Evolutionary conservation across 2,329 filamentous ascomycete species (phyloP).

Genomic region (Teratosphaeria gauchensis): DNA sequence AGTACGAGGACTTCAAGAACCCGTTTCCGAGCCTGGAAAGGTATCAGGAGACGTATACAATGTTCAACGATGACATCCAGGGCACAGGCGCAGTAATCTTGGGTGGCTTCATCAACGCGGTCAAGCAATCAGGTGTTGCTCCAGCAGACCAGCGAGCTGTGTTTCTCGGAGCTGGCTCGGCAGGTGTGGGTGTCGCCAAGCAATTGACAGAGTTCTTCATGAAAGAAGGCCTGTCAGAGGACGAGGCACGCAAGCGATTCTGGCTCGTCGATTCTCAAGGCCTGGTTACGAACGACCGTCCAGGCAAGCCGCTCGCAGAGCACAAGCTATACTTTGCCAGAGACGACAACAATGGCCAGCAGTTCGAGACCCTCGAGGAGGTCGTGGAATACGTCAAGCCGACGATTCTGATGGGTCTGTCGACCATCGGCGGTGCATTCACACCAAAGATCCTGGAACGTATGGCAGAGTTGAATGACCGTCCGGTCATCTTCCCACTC

Average conservation of each 20-base stretch:
- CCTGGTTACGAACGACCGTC: slow-evolving; percentile 84
- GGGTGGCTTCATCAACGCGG: slow-evolving; percentile 64
- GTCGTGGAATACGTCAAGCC: slow-evolving; percentile 93
- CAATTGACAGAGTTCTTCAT: slow-evolving; percentile 97
- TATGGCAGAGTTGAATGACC: slow-evolving; percentile 53
- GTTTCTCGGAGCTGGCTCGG: slow-evolving; percentile 91
- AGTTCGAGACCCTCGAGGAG: slow-evolving; percentile 71
- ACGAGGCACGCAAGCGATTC: slow-evolving; percentile 82
- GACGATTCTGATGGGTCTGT: slow-evolving; percentile 87
- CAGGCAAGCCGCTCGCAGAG: slow-evolving; percentile 71
- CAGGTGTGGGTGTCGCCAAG: slow-evolving; percentile 93
- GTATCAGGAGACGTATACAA: slow-evolving; percentile 80
- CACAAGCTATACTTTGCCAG: slow-evolving; percentile 67
- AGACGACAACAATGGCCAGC: slow-evolving; percentile 54
- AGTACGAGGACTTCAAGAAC: slow-evolving; percentile 97
- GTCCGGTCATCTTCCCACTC: slow-evolving; percentile 74
- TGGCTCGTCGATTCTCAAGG: slow-evolving; percentile 89
- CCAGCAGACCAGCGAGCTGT: slow-evolving; percentile 86
- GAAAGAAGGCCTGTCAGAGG: slow-evolving; percentile 78
- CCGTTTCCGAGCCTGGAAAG: slow-evolving; percentile 88
- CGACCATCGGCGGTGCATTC: slow-evolving; percentile 89
- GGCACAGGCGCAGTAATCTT: slow-evolving; percentile 93
- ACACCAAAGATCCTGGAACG: slow-evolving; percentile 70
- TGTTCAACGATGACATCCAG: slow-evolving; percentile 98
- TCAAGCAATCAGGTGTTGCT: slow-evolving; percentile 77